Evolutionary conservation across 1,139 yeast species (phyloP).

Genomic region (Scheffersomyces quercinus): DNA sequence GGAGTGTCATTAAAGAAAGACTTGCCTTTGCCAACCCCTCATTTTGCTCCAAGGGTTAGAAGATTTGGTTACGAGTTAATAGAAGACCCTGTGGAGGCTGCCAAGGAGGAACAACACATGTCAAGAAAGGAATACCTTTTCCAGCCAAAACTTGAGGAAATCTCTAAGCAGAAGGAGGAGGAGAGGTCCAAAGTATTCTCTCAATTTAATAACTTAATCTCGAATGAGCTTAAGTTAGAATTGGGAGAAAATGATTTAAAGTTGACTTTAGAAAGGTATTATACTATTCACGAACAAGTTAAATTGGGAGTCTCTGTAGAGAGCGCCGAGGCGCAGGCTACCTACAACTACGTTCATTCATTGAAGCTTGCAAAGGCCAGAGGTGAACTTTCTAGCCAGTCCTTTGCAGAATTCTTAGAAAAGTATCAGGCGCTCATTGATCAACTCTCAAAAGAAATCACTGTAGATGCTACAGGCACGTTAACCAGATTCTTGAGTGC

Average conservation of each 20-base stretch:
- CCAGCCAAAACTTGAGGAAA: constrained; percentile 46
- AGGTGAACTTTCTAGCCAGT: constrained; percentile 37
- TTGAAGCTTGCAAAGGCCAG: constrained; percentile 43
- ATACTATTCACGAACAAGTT: constrained; percentile 37
- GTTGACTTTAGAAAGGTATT: constrained; percentile 52
- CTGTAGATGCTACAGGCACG: constrained; percentile 30
- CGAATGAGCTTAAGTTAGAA: constrained; percentile 23
- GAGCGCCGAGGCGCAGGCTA: constrained; percentile 61
- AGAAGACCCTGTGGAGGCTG: constrained; percentile 50
- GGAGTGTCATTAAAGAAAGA: constrained; percentile 79
- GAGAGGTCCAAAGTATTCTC: neutral
- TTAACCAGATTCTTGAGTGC: constrained; percentile 22
- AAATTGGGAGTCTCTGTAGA: constrained; percentile 32
- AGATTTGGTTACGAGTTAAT: constrained; percentile 75
- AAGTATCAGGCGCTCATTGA: constrained; percentile 9
- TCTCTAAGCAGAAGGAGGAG: constrained; percentile 35
- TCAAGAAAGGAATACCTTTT: constrained; percentile 63
- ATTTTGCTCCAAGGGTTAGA: constrained; percentile 82
- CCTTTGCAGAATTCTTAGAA: constrained; percentile 16
- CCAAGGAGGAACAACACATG: constrained; percentile 56
- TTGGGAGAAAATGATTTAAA: constrained; percentile 34
- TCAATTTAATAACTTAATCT: constrained; percentile 14
- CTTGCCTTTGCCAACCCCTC: constrained; percentile 76
- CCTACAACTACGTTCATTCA: constrained; percentile 51
- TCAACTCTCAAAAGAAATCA: constrained; percentile 24